A percentile compares a stretch with the other conserved stretches of the same genome.
Evolutionary conservation across 2,329 filamentous ascomycete genomes (phyloP).

Genomic region (Pyricularia sp.): DNA sequence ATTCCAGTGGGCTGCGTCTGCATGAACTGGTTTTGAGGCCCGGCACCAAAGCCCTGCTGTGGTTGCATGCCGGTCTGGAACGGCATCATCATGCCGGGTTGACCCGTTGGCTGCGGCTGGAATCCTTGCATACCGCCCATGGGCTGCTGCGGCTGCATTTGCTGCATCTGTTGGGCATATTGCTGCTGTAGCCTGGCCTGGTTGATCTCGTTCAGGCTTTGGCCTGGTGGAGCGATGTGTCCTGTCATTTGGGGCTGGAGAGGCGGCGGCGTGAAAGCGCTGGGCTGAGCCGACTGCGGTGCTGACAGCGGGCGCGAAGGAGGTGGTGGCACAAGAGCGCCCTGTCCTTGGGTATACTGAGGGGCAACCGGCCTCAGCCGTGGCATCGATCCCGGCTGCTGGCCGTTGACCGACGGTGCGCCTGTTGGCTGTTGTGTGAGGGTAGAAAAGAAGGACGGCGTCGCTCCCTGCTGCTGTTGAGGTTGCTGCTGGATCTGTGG

Average conservation of each 20-base stretch:
- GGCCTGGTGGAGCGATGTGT: constrained; percentile 62
- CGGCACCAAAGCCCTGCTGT: constrained; percentile 3
- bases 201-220: constrained; percentile 65
- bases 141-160: constrained; percentile 29
- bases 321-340: constrained; percentile 63
- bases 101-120: constrained; percentile 23
- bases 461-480: constrained; percentile 35
- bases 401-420: constrained; percentile 28
- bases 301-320: constrained; percentile 79
- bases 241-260: constrained; percentile 83
- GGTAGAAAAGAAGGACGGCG: constrained; percentile 47
- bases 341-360: constrained; percentile 46
- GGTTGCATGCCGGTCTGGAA: constrained; percentile 31
- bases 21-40: constrained; percentile 14
- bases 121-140: constrained; percentile 18
- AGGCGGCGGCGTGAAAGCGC: constrained; percentile 62
- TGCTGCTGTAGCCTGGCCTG: constrained; percentile 58
- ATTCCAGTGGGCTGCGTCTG: constrained; percentile 25
- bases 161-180: constrained; percentile 38
- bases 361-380: constrained; percentile 66
- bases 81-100: constrained; percentile 30
- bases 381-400: constrained; percentile 29
- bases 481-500: constrained; percentile 16
- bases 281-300: constrained; percentile 70
- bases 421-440: constrained; percentile 38